phyloP scores from a whole-genome alignment of 495 filamentous ascomycete species.

The Xylaria nigripes region DNA sequence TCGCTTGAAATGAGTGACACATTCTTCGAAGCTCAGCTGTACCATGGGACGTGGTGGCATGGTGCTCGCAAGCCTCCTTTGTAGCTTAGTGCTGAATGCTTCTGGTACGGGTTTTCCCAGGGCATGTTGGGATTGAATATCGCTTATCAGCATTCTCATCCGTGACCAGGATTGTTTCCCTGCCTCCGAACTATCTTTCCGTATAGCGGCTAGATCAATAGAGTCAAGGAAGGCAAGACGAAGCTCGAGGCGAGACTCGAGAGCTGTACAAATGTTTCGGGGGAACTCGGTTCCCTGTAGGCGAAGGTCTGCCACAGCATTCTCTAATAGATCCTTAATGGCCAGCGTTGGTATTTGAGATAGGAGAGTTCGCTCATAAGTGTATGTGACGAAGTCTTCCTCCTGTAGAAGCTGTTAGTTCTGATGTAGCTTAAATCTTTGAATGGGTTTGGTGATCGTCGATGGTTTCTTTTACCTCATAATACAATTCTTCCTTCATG shows the following conservation, averaged over 20 bases:
- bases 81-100: constrained; percentile 84
- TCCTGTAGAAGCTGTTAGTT: constrained; percentile 54
- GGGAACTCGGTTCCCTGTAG: constrained; percentile 36
- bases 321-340: constrained; percentile 51
- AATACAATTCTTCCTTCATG: constrained; percentile 72
- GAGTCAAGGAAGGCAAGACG: constrained; percentile 53
- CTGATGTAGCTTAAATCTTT: neutral
- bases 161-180: constrained; percentile 41
- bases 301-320: constrained; percentile 50
- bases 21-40: constrained; percentile 61
- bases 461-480: constrained; percentile 54
- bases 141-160: constrained; percentile 38
- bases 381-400: constrained; percentile 89
- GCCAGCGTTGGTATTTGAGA: constrained; percentile 49
- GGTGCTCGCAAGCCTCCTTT: constrained; percentile 81
- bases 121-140: constrained; percentile 46
- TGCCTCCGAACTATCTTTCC: constrained; percentile 32
- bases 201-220: constrained; percentile 37
- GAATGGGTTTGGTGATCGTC: neutral
- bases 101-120: constrained; percentile 61
- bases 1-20: constrained; percentile 57
- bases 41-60: constrained; percentile 90
- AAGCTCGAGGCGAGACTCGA: constrained; percentile 55
- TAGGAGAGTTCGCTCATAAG: constrained; percentile 73
- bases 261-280: constrained; percentile 47